Percentiles rank a stretch among this genome's conserved stretches.
Conservation (phyloP, 768 basidiomycete genomes). For the Amanita fuliginea region DNA sequence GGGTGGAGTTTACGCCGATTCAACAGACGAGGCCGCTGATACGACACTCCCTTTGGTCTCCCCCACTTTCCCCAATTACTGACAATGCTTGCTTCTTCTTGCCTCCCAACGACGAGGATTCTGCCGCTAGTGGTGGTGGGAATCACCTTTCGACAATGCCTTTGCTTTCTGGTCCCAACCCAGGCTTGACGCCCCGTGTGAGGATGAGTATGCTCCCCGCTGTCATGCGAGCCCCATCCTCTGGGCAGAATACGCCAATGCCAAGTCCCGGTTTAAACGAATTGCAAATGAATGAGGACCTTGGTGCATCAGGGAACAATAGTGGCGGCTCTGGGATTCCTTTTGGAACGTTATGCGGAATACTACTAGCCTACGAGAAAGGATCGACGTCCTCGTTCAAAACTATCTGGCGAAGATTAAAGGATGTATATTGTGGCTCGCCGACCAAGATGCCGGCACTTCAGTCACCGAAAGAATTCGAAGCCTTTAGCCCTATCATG, state of each 20-base stretch:
- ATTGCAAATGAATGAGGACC: not conserved
- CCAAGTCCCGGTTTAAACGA: constrained; percentile 10
- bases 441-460: constrained; percentile 15
- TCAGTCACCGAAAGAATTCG: not conserved
- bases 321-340: constrained; percentile 14
- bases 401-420: constrained; percentile 58
- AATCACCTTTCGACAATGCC: constrained; percentile 3
- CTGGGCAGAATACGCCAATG: constrained; percentile 8
- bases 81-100: constrained; percentile 13
- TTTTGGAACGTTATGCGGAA: constrained; percentile 39
- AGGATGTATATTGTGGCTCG: constrained; percentile 49
- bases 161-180: constrained; percentile 8
- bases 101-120: not conserved
- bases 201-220: constrained; percentile 5
- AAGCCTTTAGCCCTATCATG: constrained; percentile 4
- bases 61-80: constrained; percentile 11
- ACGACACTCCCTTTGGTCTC: constrained; percentile 6
- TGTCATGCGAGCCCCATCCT: not conserved
- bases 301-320: not conserved
- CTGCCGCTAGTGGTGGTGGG: not conserved
- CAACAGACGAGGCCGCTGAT: not conserved
- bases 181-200: constrained; percentile 4
- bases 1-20: constrained; percentile 55
- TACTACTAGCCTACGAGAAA: constrained; percentile 81
- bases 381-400: constrained; percentile 85